A percentile compares a stretch with the other conserved stretches of the same genome.
Conservation (phyloP, 2,329 filamentous ascomycete species). For the Calonectria naviculata region DNA sequence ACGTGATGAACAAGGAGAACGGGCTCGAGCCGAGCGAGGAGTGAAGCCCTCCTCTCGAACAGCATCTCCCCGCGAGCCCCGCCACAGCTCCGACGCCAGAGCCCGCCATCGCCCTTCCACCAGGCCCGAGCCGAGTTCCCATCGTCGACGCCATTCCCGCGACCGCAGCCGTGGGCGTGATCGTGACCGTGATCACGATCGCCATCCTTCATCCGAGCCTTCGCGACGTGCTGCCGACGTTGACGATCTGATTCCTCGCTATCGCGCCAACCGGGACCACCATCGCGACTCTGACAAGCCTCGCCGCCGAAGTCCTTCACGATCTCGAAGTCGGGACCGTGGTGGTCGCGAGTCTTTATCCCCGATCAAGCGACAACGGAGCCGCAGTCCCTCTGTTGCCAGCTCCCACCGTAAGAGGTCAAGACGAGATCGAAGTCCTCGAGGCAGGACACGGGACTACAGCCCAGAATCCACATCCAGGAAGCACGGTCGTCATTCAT, state of each 20-base stretch:
- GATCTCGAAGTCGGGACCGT: slow-evolving; percentile 47
- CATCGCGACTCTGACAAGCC: slow-evolving; percentile 44
- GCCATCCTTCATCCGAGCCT: slow-evolving; percentile 39
- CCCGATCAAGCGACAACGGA: slow-evolving; percentile 55
- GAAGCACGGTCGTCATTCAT: slow-evolving; percentile 46
- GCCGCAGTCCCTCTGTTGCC: slow-evolving; percentile 52
- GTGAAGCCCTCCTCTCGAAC: slow-evolving; percentile 45
- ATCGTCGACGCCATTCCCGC: slow-evolving; percentile 51
- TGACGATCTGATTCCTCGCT: slow-evolving; percentile 53
- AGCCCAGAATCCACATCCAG: slow-evolving; percentile 49
- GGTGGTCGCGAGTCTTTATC: slow-evolving; percentile 48
- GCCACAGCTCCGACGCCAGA: slow-evolving; percentile 42
- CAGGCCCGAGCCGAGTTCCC: slow-evolving; percentile 47
- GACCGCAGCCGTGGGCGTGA: slow-evolving; percentile 51
- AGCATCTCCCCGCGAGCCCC: slow-evolving; percentile 45
- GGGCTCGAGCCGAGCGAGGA: slow-evolving; percentile 50
- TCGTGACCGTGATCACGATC: slow-evolving; percentile 48
- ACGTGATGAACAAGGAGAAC: slow-evolving; percentile 50
- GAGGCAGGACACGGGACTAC: slow-evolving; percentile 52
- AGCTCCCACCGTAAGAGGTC: slow-evolving; percentile 54
- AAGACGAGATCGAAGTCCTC: slow-evolving; percentile 48
- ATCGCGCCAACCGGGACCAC: slow-evolving; percentile 46
- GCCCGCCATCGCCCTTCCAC: slow-evolving; percentile 47
- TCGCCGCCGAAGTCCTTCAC: slow-evolving; percentile 49
- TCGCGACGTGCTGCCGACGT: slow-evolving; percentile 43